Evolutionary conservation across 2,329 filamentous ascomycete genomes (phyloP), one percentile per base, ranked within the genome.

Genomic region (Byssoonygena ceratinophila): DNA sequence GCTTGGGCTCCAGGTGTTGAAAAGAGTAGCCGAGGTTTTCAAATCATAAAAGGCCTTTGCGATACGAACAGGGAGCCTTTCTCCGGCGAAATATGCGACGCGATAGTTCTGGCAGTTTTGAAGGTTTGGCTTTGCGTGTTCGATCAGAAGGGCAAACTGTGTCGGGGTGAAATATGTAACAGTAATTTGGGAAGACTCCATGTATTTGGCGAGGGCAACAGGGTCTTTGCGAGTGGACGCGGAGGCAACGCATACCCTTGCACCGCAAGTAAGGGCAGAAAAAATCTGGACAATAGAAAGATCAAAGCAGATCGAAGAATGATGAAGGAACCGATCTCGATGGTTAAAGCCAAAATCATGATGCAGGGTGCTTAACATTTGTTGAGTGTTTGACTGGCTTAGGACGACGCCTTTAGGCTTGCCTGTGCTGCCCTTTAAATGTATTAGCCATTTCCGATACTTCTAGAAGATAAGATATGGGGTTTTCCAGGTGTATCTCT

Each of bases 31-130:
- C 11, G 60, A 56, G 18, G 45, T 46, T 16, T 29, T 43, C 16
- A 61, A 53, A 16, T 57, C 51, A 14, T 54, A 43, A 5, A 54
- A 49, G 8, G 60, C 41, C 9, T 46, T 54, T 6, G 27, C 82
- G 67, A 11, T 78, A 81, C 44, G 82, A 76, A 22, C 27, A n/a
- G 54, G 55, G 23, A 61, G 48, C 29, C 51, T 37, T 37, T 61
- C 59, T 37, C 59, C 59, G 18, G 56, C 58, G 18, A 54, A 52
- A 32, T 56, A 59, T 14, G 56, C 56, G 27, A 49, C 39, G 7
- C 54, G 54, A 53, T 60, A 61, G 3, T 56, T 50, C 32, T 48
- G 45, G 34, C 51, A 40, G 34, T 54, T 51, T 6, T 54, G 53
- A 27, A 61, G 59, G 31, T 34, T 51, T 1, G 50, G 53, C 14